phyloP scores from a whole-genome alignment of 83 land plant genomes.

The Picea abies region DNA sequence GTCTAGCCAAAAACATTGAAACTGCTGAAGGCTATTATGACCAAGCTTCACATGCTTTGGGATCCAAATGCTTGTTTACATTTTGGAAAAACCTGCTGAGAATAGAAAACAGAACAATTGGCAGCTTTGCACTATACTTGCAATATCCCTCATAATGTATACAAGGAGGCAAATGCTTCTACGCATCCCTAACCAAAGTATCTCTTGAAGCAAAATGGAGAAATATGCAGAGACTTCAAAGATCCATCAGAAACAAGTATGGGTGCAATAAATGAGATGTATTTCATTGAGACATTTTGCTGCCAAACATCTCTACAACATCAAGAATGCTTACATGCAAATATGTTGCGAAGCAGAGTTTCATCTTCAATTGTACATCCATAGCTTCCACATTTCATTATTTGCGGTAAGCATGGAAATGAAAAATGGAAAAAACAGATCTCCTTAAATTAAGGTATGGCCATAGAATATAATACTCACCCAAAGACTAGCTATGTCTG shows the following conservation, averaged over 20 bases:
- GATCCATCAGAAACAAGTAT: neutral
- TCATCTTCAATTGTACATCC: constrained; percentile 13
- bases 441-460: constrained; percentile 1
- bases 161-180: neutral
- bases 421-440: neutral
- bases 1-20: neutral
- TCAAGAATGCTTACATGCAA: constrained; percentile 13
- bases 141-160: constrained; percentile 7
- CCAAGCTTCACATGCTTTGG: neutral
- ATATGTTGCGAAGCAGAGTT: neutral
- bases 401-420: constrained; percentile 10
- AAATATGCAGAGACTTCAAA: neutral
- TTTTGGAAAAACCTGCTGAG: neutral
- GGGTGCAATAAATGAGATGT: neutral
- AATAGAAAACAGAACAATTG: neutral
- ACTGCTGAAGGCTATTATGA: constrained; percentile 5
- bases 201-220: neutral
- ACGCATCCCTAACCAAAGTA: neutral
- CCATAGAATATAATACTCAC: constrained; percentile 4
- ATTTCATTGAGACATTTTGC: neutral
- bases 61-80: neutral
- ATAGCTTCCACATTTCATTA: constrained; percentile 1
- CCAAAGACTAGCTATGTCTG: neutral
- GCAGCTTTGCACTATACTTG: neutral
- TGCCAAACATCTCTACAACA: constrained; percentile 10